Percentiles rank a stretch among this genome's conserved stretches.
Evolutionary conservation across 2,329 filamentous ascomycete species (phyloP).

Genomic region (Fusarium sp.): DNA sequence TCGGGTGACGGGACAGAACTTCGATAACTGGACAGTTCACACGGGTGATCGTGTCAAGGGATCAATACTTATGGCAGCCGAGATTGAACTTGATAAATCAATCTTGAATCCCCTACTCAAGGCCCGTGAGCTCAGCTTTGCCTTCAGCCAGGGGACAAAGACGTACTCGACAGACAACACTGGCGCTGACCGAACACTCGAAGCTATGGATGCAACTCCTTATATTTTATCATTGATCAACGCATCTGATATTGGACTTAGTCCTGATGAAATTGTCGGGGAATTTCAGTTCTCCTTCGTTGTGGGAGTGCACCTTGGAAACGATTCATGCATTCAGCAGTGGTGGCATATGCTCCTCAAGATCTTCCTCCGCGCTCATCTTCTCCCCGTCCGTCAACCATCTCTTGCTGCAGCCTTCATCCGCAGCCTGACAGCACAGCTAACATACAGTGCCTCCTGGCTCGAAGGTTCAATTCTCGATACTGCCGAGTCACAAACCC

Average conservation of each 20-base stretch:
- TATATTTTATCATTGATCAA: constrained; percentile 56
- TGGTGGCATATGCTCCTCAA: constrained; percentile 66
- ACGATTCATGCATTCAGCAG: constrained; percentile 67
- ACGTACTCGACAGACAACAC: constrained; percentile 53
- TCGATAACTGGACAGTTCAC: constrained; percentile 60
- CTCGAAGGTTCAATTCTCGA: constrained; percentile 58
- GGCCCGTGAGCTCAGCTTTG: constrained; percentile 57
- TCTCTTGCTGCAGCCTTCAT: constrained; percentile 58
- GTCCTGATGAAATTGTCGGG: constrained; percentile 60
- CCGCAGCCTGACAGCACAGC: constrained; percentile 62
- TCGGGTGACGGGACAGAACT: constrained; percentile 56
- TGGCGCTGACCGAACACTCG: constrained; percentile 52
- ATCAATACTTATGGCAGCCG: constrained; percentile 50
- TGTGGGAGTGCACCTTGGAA: constrained; percentile 65
- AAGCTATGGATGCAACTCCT: constrained; percentile 58
- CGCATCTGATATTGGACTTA: constrained; percentile 34
- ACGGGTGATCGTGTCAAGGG: constrained; percentile 63
- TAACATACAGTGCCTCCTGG: constrained; percentile 61
- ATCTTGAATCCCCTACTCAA: constrained; percentile 48
- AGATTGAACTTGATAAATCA: constrained; percentile 53
- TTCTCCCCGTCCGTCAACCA: constrained; percentile 55
- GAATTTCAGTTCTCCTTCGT: constrained; percentile 70
- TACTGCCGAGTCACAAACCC: constrained; percentile 44
- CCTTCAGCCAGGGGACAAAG: constrained; percentile 55
- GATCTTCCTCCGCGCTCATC: constrained; percentile 61